Conservation (phyloP, 192 early-diverging fungal genomes). For the Funneliformis mosseae region DNA sequence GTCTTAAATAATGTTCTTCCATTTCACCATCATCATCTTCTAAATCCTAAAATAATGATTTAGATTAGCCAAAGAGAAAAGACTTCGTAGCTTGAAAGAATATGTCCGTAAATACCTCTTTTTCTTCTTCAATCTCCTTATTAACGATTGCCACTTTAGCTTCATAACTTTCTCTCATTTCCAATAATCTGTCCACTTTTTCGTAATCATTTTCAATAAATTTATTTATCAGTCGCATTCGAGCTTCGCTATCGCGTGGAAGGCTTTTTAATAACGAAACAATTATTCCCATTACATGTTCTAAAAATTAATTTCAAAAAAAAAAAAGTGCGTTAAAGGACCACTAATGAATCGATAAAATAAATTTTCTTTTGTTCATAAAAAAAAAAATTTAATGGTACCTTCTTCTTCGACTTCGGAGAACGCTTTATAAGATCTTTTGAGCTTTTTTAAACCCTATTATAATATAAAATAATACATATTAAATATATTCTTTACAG, state of each 20-base stretch:
- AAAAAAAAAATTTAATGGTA: constrained; percentile 28
- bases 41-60: constrained; percentile 23
- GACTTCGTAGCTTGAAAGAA: background rate
- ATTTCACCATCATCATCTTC: constrained; percentile 58
- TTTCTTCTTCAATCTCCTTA: constrained; percentile 54
- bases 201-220: constrained; percentile 80
- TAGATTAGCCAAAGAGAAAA: background rate
- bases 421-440: constrained; percentile 77
- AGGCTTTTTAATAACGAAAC: constrained; percentile 76
- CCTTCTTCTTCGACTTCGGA: constrained; percentile 82
- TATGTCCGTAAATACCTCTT: constrained; percentile 31
- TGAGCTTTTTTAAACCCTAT: constrained; percentile 71
- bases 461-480: background rate
- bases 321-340: background rate
- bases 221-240: constrained; percentile 77
- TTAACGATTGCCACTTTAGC: constrained; percentile 63
- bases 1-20: constrained; percentile 66
- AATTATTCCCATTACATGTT: constrained; percentile 85
- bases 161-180: constrained; percentile 72
- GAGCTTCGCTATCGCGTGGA: constrained; percentile 55
- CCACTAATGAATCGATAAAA: background rate
- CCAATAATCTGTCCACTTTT: constrained; percentile 81
- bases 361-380: background rate
- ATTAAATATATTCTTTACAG: no score
- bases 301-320: constrained; percentile 41